Evolutionary conservation across 805 yeast species (phyloP).

Genomic region (Myxozyma sirexii): DNA sequence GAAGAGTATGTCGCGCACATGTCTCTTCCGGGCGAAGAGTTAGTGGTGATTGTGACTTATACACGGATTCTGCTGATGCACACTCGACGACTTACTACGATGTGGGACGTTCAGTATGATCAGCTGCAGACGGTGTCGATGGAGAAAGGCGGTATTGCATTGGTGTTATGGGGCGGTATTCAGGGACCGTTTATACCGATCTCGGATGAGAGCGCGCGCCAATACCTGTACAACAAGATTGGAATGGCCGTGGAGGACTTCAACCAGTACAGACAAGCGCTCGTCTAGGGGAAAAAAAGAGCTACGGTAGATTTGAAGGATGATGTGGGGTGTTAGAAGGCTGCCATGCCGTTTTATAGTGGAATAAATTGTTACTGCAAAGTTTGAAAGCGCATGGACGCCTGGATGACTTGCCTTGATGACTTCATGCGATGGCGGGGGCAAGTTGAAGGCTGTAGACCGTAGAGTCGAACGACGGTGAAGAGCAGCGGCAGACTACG

Average conservation of each 20-base stretch:
- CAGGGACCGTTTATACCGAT: constrained; percentile 80
- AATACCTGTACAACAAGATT: constrained; percentile 69
- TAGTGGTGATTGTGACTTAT: constrained; percentile 74
- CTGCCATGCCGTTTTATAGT: background rate
- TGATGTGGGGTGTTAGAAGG: background rate
- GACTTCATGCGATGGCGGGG: no score
- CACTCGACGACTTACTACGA: constrained; percentile 58
- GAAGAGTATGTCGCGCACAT: constrained; percentile 87
- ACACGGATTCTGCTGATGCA: constrained; percentile 68
- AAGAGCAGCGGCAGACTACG: no score
- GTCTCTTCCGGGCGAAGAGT: constrained; percentile 76
- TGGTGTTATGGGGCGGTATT: constrained; percentile 59
- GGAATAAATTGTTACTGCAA: background rate
- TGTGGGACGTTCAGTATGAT: constrained; percentile 73
- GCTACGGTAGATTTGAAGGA: no score
- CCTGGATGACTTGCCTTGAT: no score
- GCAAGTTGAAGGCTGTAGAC: no score
- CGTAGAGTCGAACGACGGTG: no score
- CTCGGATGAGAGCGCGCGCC: constrained; percentile 64
- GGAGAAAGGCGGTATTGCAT: constrained; percentile 76
- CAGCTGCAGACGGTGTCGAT: constrained; percentile 69
- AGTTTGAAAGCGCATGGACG: no score
- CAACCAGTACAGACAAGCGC: constrained; percentile 47
- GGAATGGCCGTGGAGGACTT: constrained; percentile 79
- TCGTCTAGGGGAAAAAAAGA: constrained; percentile 15